Conservation (phyloP, 257 asterid species). For the Petunia secreta region DNA sequence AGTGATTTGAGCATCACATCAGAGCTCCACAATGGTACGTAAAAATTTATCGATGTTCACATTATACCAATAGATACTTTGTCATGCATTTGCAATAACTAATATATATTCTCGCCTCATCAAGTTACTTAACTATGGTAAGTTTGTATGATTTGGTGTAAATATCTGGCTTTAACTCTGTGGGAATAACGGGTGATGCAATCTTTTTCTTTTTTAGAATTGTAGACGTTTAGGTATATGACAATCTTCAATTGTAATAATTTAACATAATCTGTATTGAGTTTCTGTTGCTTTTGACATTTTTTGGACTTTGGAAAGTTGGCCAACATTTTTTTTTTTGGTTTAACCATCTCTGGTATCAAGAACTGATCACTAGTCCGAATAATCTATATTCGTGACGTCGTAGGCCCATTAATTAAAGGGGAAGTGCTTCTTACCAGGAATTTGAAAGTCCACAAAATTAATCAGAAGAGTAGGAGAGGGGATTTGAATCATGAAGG, state of each 20-base stretch:
- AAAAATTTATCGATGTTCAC: too few relatives aligned
- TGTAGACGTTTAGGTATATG: neutral
- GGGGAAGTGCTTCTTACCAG: too few relatives aligned
- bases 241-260: neutral
- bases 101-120: too few relatives aligned
- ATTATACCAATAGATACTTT: too few relatives aligned
- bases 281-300: neutral
- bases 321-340: too few relatives aligned
- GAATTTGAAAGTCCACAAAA: neutral
- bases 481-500: neutral
- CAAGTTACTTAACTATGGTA: too few relatives aligned
- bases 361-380: too few relatives aligned
- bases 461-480: neutral
- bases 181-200: neutral
- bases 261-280: neutral
- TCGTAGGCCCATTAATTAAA: too few relatives aligned
- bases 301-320: neutral
- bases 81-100: too few relatives aligned
- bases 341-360: too few relatives aligned
- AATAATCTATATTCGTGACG: too few relatives aligned
- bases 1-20: constrained; percentile 31
- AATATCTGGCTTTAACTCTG: neutral
- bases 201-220: neutral
- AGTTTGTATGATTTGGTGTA: too few relatives aligned
- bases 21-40: constrained; percentile 53